Conservation (phyloP, 163 green algal species). For the Picocystis sp. region DNA sequence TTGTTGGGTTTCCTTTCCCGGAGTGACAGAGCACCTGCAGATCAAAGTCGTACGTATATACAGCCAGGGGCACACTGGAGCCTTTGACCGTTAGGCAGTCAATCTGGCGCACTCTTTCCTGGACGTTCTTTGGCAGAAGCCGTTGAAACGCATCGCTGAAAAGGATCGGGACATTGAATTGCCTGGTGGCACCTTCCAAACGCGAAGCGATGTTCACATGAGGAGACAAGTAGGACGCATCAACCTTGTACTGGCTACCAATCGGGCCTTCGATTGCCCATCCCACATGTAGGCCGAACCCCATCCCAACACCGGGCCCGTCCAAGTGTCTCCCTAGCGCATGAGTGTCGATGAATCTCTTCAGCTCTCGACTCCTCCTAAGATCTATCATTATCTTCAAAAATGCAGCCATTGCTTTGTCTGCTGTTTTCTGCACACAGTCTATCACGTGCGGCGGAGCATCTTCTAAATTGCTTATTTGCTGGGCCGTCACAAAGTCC, state of each 20-base stretch:
- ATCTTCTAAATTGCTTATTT: slow-evolving; percentile 1
- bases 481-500: background rate
- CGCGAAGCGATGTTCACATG: slow-evolving; percentile 93
- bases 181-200: slow-evolving; percentile 90
- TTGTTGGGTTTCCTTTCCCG: no score
- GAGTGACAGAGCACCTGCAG: background rate
- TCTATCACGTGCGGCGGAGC: no score
- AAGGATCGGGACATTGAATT: slow-evolving; percentile 73
- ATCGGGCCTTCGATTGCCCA: slow-evolving; percentile 96
- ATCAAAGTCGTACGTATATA: slow-evolving; percentile 69
- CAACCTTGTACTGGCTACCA: slow-evolving; percentile 87
- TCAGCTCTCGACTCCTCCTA: slow-evolving; percentile 23
- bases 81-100: slow-evolving; percentile 87
- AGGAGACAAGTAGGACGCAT: slow-evolving; percentile 85
- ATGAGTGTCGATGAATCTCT: slow-evolving; percentile 21
- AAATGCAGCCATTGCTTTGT: slow-evolving; percentile 75
- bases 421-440: slow-evolving; percentile 17
- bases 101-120: slow-evolving; percentile 49
- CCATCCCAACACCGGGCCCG: slow-evolving; percentile 56
- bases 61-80: slow-evolving; percentile 50
- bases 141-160: slow-evolving; percentile 62
- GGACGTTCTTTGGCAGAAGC: slow-evolving; percentile 46
- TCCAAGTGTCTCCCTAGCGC: slow-evolving; percentile 62
- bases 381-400: slow-evolving; percentile 65
- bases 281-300: slow-evolving; percentile 84